A percentile compares a stretch with the other conserved stretches of the same genome.
Conservation (phyloP, 306 rosid genomes). For the Quercus gilva region DNA sequence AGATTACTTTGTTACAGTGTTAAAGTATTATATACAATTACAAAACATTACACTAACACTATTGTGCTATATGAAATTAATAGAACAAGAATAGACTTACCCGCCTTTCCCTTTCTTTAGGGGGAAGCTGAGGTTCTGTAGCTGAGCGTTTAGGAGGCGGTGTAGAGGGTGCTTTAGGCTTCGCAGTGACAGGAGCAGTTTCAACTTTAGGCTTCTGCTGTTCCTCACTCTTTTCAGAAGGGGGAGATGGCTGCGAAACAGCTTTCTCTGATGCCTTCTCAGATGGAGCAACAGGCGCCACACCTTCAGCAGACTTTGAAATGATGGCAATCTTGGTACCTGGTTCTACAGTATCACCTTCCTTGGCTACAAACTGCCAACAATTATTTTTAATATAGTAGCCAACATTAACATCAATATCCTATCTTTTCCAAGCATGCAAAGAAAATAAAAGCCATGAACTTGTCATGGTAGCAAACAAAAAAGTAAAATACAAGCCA, state of each 20-base stretch:
- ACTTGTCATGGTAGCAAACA: neutral
- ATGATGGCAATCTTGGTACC: conserved; percentile 84
- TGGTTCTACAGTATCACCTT: conserved; percentile 87
- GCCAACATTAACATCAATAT: conserved; percentile 7
- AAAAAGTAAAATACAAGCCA: neutral
- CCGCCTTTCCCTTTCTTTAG: conserved; percentile 79
- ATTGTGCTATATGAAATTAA: neutral
- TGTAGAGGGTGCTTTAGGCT: conserved; percentile 42
- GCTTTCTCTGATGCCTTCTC: conserved; percentile 48
- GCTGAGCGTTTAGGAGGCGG: conserved; percentile 53
- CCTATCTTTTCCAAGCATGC: neutral
- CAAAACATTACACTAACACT: neutral
- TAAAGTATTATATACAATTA: conserved; percentile 6
- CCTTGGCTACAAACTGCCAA: conserved; percentile 67
- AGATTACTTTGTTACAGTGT: neutral
- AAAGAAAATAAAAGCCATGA: neutral
- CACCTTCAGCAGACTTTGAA: conserved; percentile 75
- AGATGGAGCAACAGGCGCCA: conserved; percentile 69
- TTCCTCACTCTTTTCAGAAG: conserved; percentile 39
- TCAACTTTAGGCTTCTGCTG: conserved; percentile 56
- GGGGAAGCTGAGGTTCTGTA: conserved; percentile 79
- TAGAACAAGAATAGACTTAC: conserved; percentile 34
- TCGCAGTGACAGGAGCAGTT: conserved; percentile 33
- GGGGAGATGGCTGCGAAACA: conserved; percentile 41
- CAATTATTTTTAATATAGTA: conserved; percentile 13